Percentiles rank a stretch among this genome's conserved stretches.
These are phyloP conservation scores for Calonectria hongkongensis DNA, from an alignment of 2,329 filamentous ascomycete species.

Conservation along the genomic window DNA sequence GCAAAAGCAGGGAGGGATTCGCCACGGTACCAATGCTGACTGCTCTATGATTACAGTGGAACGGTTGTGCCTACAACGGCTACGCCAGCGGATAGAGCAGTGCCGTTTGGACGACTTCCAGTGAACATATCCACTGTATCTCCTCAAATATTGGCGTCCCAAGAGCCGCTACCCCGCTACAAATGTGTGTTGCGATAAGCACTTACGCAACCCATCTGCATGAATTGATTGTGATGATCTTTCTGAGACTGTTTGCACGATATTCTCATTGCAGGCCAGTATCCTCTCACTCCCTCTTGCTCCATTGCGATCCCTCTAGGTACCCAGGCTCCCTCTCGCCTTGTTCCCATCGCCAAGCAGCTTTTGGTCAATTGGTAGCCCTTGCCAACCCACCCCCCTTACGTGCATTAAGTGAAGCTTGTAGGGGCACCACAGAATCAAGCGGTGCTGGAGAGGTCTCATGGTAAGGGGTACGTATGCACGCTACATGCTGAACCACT, in stretches of 20 bases:
- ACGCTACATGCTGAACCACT: neutral
- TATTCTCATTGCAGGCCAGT: neutral
- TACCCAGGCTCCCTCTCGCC: neutral
- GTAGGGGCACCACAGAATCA: neutral
- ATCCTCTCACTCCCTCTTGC: neutral
- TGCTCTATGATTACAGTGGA: conserved; percentile 12
- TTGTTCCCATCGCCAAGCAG: neutral
- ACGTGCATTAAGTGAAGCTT: conserved; percentile 18
- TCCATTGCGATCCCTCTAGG: neutral
- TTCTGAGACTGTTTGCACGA: too few relatives aligned
- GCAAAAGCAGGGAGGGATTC: conserved; percentile 4
- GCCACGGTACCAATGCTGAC: neutral
- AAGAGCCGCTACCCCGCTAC: neutral
- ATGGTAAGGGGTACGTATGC: conserved; percentile 31
- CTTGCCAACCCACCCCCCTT: conserved; percentile 9
- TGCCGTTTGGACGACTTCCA: conserved; percentile 9
- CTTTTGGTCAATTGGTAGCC: neutral
- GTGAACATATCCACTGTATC: neutral
- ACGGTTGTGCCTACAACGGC: conserved; percentile 8
- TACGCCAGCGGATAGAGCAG: neutral
- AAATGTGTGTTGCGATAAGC: neutral
- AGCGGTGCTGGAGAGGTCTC: neutral
- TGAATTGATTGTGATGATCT: neutral
- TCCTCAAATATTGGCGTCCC: neutral
- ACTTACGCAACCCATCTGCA: neutral